Base-by-base conservation (phyloP, 306 rosid genomes). In the Myrica gale region DNA sequence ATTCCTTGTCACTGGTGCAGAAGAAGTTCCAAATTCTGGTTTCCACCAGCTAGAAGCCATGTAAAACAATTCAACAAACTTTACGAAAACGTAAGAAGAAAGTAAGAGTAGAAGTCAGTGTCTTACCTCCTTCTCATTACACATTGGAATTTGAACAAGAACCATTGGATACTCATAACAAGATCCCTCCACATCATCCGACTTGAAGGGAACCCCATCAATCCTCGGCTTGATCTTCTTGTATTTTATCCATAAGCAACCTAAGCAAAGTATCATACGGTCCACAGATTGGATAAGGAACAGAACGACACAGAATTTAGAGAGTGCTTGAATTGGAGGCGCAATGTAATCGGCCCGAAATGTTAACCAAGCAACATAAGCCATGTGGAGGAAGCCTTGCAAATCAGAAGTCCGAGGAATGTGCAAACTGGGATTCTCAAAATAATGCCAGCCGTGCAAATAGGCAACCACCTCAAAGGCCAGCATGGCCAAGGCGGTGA, bases 91-190 rank as follows among this genome's bases (percentile, higher is more conserved):
- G 5, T 1, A 17, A 55, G 48, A 19, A 13, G 26, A 39, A 70
- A 20, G 20, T 52, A 62, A 60, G 19, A 65, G 58, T 32, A 56
- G 76, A 67, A 69, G 44, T 74, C 61, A 76, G 74, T 63, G 47
- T 17, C 50, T 76, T 90, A 94, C 98, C 98, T 94, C 98, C 67
- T 69, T 89, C 87, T 94, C 97, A 37, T 94, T 94, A 81, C 98
- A 91, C 97, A 93, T 93, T 44, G 97, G 98, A 80, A 93, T 90
- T 85, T 93, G 97, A 85, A 91, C 83, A 74, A 94, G 88, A 80
- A 94, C 97, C 97, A 86, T 90, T 53, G 97, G 98, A 82, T 87
- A 86, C 77, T 84, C 82, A 79, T 72, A 80, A 15, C 79, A 74
- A 23, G 85, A 81, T 79, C 85, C 90, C 88, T 94, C 96, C 65